Conservation (phyloP, 2,329 filamentous ascomycete genomes). For the Emergomyces africanus region DNA sequence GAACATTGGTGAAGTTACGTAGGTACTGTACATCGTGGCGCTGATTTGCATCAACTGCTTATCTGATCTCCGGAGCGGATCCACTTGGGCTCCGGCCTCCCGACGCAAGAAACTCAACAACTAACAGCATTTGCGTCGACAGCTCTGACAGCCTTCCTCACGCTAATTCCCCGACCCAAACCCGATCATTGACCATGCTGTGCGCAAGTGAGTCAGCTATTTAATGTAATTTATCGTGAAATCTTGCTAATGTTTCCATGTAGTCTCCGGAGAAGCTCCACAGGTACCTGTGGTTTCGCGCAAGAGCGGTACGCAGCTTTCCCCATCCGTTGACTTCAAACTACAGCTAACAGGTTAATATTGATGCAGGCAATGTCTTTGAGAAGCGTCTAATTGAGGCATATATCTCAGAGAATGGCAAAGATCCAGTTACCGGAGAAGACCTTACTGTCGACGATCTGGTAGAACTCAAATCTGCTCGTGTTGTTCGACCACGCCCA, state of each 20-base stretch:
- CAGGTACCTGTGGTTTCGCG: slow-evolving; percentile 89
- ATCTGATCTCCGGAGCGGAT: not conserved
- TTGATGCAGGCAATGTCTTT: slow-evolving; percentile 62
- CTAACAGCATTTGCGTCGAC: not conserved
- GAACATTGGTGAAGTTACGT: not conserved
- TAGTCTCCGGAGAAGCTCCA: slow-evolving; percentile 93
- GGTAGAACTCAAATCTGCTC: slow-evolving; percentile 70
- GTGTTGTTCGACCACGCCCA: slow-evolving; percentile 75
- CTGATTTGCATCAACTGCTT: not conserved
- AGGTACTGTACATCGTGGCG: not conserved
- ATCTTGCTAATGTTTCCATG: slow-evolving; percentile 4
- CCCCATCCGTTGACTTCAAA: slow-evolving; percentile 6
- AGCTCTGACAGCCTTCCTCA: not conserved
- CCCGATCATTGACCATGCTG: slow-evolving; percentile 35
- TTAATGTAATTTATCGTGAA: slow-evolving; percentile 9
- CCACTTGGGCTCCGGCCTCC: not conserved
- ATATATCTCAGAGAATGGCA: slow-evolving; percentile 85
- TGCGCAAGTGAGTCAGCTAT: slow-evolving; percentile 50
- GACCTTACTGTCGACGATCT: slow-evolving; percentile 74
- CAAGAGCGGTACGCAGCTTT: slow-evolving; percentile 61
- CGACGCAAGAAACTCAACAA: not conserved
- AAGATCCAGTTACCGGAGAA: slow-evolving; percentile 81
- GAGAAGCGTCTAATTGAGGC: slow-evolving; percentile 92
- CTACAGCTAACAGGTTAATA: slow-evolving; percentile 6
- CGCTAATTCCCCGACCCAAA: not conserved